A percentile compares a stretch with the other conserved stretches of the same genome.
phyloP scores from a whole-genome alignment of 257 asterid species.

The Paulownia fortunei region DNA sequence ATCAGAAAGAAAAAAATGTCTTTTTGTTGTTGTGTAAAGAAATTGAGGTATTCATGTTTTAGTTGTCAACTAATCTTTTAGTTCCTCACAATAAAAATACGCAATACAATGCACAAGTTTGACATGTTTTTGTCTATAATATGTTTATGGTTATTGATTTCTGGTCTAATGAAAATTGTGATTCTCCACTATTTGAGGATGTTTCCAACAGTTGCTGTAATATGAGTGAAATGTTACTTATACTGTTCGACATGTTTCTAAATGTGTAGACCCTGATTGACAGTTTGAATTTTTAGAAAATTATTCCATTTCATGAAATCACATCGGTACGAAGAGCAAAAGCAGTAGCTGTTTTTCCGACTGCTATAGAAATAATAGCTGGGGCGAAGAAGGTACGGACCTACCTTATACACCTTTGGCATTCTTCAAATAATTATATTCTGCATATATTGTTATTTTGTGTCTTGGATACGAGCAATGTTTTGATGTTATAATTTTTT shows the following conservation, averaged over 20 bases:
- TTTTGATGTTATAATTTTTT: background rate
- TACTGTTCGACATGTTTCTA: slow-evolving; percentile 23
- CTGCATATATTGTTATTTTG: background rate
- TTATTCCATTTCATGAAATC: slow-evolving; percentile 78
- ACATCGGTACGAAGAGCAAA: slow-evolving; percentile 87
- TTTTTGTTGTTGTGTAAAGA: background rate
- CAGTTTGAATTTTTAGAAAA: slow-evolving; percentile 55
- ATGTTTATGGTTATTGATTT: slow-evolving; percentile 19
- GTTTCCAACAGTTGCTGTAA: background rate
- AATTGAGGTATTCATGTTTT: slow-evolving; percentile 16
- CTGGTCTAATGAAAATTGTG: slow-evolving; percentile 18
- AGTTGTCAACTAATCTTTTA: background rate
- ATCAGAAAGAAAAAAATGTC: background rate
- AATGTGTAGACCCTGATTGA: slow-evolving; percentile 28
- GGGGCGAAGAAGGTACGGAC: slow-evolving; percentile 82
- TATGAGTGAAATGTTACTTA: slow-evolving; percentile 9
- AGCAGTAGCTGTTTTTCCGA: slow-evolving; percentile 90
- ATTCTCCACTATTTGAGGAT: slow-evolving; percentile 26
- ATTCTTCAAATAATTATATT: slow-evolving; percentile 9
- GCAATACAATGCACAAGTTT: background rate
- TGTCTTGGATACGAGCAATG: background rate
- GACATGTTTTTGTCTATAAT: background rate
- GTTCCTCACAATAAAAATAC: slow-evolving; percentile 6
- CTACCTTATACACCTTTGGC: slow-evolving; percentile 18
- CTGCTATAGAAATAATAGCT: slow-evolving; percentile 89